phyloP scores from a whole-genome alignment of 371 early-diverging fungal species.

The Lichtheimia ramosa region DNA sequence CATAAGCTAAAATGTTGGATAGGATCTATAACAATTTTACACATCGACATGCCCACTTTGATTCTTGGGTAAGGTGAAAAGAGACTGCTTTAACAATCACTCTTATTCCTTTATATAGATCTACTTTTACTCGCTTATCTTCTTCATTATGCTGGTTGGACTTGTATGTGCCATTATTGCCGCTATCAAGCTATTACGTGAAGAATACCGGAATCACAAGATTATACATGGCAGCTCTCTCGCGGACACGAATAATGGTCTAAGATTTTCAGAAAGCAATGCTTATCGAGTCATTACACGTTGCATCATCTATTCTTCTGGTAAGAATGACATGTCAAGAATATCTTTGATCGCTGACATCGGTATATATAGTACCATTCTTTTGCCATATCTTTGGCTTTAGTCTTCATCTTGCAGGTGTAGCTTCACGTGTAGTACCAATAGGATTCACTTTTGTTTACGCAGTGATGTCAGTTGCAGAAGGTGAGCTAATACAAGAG shows the following conservation, averaged over 20 bases:
- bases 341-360: neutral
- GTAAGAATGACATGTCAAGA: slow-evolving; percentile 8
- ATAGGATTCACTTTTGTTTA: slow-evolving; percentile 4
- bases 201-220: slow-evolving; percentile 4
- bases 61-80: slow-evolving; percentile 26
- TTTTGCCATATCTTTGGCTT: slow-evolving; percentile 26
- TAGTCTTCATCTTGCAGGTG: neutral
- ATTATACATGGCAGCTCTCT: neutral
- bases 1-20: neutral
- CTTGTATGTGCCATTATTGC: slow-evolving; percentile 16
- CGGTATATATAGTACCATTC: slow-evolving; percentile 18
- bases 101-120: slow-evolving; percentile 11
- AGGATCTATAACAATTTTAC: slow-evolving; percentile 12
- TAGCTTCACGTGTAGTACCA: neutral
- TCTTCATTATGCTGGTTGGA: slow-evolving; percentile 18
- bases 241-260: neutral
- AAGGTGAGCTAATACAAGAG: slow-evolving; percentile 4
- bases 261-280: neutral
- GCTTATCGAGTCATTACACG: slow-evolving; percentile 17
- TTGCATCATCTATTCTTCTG: slow-evolving; percentile 29
- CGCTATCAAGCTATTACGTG: slow-evolving; percentile 15
- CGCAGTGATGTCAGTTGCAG: slow-evolving; percentile 8
- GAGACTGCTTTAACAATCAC: too few relatives aligned
- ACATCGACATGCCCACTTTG: slow-evolving; percentile 1
- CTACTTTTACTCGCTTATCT: slow-evolving; percentile 26